Conservation (phyloP, 148 eudicot genomes). For the Oxyria digyna region DNA sequence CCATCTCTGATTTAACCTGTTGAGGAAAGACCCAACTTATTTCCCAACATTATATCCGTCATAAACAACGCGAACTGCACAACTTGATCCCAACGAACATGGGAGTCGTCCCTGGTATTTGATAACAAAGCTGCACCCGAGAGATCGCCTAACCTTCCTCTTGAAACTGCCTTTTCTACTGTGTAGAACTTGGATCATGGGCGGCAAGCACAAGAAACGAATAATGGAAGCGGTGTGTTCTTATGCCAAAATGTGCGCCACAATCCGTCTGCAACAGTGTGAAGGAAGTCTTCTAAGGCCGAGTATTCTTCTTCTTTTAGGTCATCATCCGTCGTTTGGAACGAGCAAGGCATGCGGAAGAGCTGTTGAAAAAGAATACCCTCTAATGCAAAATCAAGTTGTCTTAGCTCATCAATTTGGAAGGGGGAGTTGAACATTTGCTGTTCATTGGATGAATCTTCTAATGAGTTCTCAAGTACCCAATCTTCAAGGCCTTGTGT, state of each 20-base stretch:
- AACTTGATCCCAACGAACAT: slow-evolving; percentile 55
- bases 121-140: slow-evolving; percentile 60
- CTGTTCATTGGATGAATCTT: slow-evolving; percentile 26
- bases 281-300: slow-evolving; percentile 64
- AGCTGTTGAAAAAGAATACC: slow-evolving; percentile 60
- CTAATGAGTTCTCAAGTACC: slow-evolving; percentile 37
- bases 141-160: slow-evolving; percentile 45
- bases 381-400: slow-evolving; percentile 67
- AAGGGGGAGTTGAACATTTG: slow-evolving; percentile 48
- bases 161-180: slow-evolving; percentile 63
- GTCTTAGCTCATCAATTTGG: slow-evolving; percentile 43
- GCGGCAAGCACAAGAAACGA: slow-evolving; percentile 50
- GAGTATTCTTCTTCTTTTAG: slow-evolving; percentile 55
- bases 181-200: slow-evolving; percentile 68
- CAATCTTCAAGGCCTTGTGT: slow-evolving; percentile 52
- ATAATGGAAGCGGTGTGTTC: slow-evolving; percentile 37
- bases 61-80: slow-evolving; percentile 50
- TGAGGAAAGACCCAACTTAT: slow-evolving; percentile 42
- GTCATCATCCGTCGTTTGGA: slow-evolving; percentile 27
- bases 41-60: slow-evolving; percentile 42
- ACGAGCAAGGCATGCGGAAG: slow-evolving; percentile 64
- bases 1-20: too few relatives aligned
- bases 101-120: slow-evolving; percentile 23
- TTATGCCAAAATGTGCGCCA: slow-evolving; percentile 77
- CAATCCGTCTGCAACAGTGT: slow-evolving; percentile 48